Evolutionary conservation across 495 filamentous ascomycete genomes (phyloP).

Genomic region (Sabuloglossum arenarium): DNA sequence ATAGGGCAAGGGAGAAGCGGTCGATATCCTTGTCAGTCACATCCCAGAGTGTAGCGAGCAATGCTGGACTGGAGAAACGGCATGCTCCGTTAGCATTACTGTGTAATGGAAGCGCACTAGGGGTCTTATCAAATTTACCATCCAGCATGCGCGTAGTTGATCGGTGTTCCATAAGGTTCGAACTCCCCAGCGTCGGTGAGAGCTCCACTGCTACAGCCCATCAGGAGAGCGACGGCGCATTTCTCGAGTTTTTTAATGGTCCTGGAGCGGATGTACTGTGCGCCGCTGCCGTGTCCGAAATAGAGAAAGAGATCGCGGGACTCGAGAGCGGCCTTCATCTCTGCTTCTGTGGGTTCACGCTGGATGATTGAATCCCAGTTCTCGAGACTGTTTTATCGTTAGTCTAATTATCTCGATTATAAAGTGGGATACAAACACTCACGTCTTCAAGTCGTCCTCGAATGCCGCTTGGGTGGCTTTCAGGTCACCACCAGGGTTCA

Average conservation of each 20-base stretch:
- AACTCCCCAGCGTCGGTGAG: conserved; percentile 69
- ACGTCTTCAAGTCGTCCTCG: conserved; percentile 28
- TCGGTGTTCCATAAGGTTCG: conserved; percentile 70
- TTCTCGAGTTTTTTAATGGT: conserved; percentile 57
- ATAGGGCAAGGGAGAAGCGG: conserved; percentile 53
- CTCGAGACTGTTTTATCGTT: conserved; percentile 19
- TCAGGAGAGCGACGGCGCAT: conserved; percentile 67
- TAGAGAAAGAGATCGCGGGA: conserved; percentile 56
- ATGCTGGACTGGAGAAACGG: conserved; percentile 29
- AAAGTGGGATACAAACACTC: neutral
- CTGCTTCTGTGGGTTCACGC: conserved; percentile 50
- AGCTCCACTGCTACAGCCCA: conserved; percentile 72
- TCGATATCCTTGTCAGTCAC: conserved; percentile 95
- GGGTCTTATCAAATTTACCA: conserved; percentile 10
- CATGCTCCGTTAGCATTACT: neutral
- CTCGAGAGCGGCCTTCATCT: conserved; percentile 44
- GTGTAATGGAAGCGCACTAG: neutral
- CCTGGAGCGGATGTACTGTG: conserved; percentile 69
- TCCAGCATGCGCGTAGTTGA: conserved; percentile 77
- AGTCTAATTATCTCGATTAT: neutral
- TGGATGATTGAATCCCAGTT: conserved; percentile 45
- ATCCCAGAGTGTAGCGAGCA: conserved; percentile 88
- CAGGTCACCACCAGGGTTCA: conserved; percentile 74
- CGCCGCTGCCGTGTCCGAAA: conserved; percentile 90
- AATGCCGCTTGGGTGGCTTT: conserved; percentile 59